phyloP scores from a whole-genome alignment of 257 asterid species.

The Eucommia ulmoides region DNA sequence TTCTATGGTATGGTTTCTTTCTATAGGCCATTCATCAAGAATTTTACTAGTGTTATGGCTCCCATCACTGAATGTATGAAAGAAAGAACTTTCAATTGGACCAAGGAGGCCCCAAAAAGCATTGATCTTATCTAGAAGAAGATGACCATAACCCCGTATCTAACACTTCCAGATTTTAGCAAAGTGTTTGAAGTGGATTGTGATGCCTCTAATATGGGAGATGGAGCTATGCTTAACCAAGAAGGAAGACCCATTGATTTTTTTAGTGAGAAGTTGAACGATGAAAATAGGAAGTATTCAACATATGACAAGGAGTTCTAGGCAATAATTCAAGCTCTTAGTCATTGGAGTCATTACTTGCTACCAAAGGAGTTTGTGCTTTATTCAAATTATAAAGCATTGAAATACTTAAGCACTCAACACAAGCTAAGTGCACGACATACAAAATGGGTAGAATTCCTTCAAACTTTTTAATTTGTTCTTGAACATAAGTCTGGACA shows the following conservation, averaged over 20 bases:
- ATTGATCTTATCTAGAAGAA: background rate
- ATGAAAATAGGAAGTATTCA: background rate
- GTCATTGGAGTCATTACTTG: background rate
- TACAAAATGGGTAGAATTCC: background rate
- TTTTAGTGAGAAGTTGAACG: constrained; percentile 3
- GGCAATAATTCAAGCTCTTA: background rate
- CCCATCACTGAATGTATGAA: background rate
- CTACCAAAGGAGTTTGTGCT: background rate
- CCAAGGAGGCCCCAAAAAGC: background rate
- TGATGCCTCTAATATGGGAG: constrained; percentile 6
- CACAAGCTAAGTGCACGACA: background rate
- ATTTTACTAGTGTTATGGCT: background rate
- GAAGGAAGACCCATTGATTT: background rate
- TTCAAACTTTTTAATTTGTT: background rate
- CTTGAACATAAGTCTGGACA: too few relatives aligned
- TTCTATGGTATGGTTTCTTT: background rate
- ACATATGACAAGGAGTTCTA: constrained; percentile 5
- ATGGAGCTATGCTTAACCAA: constrained; percentile 1
- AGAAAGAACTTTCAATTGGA: background rate
- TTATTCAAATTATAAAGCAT: background rate
- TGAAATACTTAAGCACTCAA: background rate
- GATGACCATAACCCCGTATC: background rate
- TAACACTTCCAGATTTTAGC: background rate
- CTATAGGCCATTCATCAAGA: background rate
- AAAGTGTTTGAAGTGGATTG: constrained; percentile 6